These are phyloP conservation scores for Rhizoclosmatium sp. DNA, from an alignment of 192 early-diverging fungal genomes.

Conservation along the genomic window DNA sequence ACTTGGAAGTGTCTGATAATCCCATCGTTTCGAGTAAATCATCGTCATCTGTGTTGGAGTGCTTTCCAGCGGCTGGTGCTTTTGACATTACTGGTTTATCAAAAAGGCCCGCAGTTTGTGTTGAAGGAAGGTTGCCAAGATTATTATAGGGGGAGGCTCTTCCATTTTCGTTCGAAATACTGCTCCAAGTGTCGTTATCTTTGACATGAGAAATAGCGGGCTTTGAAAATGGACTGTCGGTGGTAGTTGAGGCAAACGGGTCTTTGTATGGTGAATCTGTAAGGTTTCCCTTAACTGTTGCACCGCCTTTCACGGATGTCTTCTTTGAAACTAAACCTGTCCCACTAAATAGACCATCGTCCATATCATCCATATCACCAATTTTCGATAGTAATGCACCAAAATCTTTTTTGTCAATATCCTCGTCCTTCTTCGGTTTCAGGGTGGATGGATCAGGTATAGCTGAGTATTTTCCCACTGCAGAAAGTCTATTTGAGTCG, in stretches of 20 bases:
- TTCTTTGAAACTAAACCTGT: conserved; percentile 22
- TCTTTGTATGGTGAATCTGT: neutral
- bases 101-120: neutral
- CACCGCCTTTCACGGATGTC: neutral
- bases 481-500: neutral
- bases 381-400: conserved; percentile 7
- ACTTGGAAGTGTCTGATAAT: neutral
- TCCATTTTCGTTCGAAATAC: neutral
- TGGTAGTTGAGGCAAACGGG: neutral
- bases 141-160: neutral
- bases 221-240: too few species aligned
- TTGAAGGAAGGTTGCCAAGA: neutral
- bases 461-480: neutral
- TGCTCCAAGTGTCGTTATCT: neutral
- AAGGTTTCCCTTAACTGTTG: neutral
- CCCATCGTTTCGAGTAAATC: conserved; percentile 23
- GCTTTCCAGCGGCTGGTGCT: neutral
- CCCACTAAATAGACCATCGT: conserved; percentile 19
- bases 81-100: neutral
- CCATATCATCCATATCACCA: conserved; percentile 35
- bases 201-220: neutral
- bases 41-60: neutral
- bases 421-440: neutral
- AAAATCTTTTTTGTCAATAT: conserved; percentile 7
- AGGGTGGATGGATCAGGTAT: neutral